phyloP scores from a whole-genome alignment of 2,329 filamentous ascomycete genomes.

The Metarhizium humberi region DNA sequence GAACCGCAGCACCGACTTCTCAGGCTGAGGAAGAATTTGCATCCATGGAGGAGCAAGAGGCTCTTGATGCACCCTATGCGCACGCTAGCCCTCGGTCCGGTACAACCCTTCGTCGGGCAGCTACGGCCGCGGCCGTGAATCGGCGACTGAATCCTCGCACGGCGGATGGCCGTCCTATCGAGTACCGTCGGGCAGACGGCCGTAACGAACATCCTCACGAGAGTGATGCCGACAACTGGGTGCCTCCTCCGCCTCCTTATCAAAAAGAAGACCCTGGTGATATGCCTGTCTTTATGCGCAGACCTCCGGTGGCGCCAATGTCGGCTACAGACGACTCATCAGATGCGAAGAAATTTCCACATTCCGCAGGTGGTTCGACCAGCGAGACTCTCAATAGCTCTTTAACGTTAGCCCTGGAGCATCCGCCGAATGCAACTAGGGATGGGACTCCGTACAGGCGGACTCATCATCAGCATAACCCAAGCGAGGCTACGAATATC shows the following conservation, averaged over 20 bases:
- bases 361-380: constrained; percentile 7
- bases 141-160: constrained; percentile 55
- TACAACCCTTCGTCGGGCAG: constrained; percentile 61
- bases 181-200: constrained; percentile 61
- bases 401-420: neutral
- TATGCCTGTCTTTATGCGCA: constrained; percentile 45
- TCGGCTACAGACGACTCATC: constrained; percentile 13
- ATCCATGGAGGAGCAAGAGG: constrained; percentile 48
- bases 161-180: constrained; percentile 41
- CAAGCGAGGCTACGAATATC: constrained; percentile 25
- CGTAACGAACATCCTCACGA: constrained; percentile 70
- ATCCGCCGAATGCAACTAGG: constrained; percentile 3
- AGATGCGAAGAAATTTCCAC: constrained; percentile 1
- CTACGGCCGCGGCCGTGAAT: constrained; percentile 66
- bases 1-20: constrained; percentile 13
- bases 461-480: constrained; percentile 24
- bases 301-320: constrained; percentile 32
- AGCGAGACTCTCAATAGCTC: neutral
- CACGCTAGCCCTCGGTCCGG: constrained; percentile 63
- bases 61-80: constrained; percentile 62
- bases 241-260: constrained; percentile 76
- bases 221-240: constrained; percentile 83
- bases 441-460: constrained; percentile 8
- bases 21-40: constrained; percentile 31
- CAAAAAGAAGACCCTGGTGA: constrained; percentile 53